Percentiles rank a stretch among this genome's conserved stretches.
phyloP scores from a whole-genome alignment of 2,329 filamentous ascomycete species.

The Fusarium nelsonii region DNA sequence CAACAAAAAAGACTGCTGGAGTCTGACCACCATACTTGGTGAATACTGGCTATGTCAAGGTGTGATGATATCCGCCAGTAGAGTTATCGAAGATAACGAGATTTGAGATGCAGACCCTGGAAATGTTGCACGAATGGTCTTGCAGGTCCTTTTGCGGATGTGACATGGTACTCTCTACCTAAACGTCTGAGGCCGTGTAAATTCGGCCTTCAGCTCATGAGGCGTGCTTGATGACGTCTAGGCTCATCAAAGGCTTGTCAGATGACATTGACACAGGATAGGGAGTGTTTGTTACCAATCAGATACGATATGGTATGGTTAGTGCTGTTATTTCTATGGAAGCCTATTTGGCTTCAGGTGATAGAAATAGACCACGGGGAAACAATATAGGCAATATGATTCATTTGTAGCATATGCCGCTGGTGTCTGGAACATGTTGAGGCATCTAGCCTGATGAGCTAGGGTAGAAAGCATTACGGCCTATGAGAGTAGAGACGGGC shows the following conservation, averaged over 20 bases:
- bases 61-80: constrained; percentile 4
- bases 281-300: constrained; percentile 4
- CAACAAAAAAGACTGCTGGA: constrained; percentile 6
- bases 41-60: neutral
- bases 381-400: neutral
- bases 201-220: constrained; percentile 1
- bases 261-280: constrained; percentile 24
- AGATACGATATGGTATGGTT: neutral
- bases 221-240: constrained; percentile 15
- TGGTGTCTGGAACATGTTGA: neutral
- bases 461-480: neutral
- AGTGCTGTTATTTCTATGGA: constrained; percentile 5
- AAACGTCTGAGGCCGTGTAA: constrained; percentile 3
- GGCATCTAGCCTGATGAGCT: neutral
- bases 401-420: neutral
- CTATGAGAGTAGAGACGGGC: neutral
- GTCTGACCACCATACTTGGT: constrained; percentile 29
- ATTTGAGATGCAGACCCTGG: neutral
- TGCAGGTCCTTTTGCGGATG: constrained; percentile 5
- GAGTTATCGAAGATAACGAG: constrained; percentile 14
- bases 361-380: neutral
- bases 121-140: constrained; percentile 20
- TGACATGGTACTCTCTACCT: constrained; percentile 7
- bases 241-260: constrained; percentile 24
- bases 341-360: neutral